A percentile compares a stretch with the other conserved stretches of the same genome.
phyloP scores from a whole-genome alignment of 768 basidiomycete genomes.

The Russula virescens region DNA sequence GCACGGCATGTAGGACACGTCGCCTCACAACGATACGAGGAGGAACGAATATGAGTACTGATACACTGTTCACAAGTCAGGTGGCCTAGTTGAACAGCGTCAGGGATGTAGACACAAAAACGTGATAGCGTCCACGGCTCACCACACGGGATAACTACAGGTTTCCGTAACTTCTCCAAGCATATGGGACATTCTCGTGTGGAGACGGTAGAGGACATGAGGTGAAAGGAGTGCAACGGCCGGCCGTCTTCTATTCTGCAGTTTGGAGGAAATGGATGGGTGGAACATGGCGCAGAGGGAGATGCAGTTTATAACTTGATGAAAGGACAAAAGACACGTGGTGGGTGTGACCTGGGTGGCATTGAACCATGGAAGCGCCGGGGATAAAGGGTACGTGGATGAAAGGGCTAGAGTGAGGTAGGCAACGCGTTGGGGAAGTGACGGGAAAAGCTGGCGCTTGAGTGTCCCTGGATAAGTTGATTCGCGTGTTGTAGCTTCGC shows the following conservation, averaged over 20 bases:
- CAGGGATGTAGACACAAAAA: not conserved
- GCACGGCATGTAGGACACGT: conserved; percentile 20
- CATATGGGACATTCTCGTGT: conserved; percentile 16
- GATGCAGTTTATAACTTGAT: too few relatives aligned
- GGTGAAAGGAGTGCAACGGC: not conserved
- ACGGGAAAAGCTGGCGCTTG: too few relatives aligned
- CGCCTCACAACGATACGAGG: not conserved
- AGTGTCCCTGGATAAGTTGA: not conserved
- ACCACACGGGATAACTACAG: conserved; percentile 22
- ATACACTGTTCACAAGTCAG: conserved; percentile 11
- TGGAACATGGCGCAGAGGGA: too few relatives aligned
- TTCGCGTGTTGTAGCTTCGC: too few relatives aligned
- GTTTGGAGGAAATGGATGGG: too few relatives aligned
- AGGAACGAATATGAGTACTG: not conserved
- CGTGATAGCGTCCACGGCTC: not conserved
- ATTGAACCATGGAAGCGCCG: too few relatives aligned
- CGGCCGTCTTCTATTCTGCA: too few relatives aligned
- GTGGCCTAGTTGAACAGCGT: conserved; percentile 2
- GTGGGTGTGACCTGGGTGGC: too few relatives aligned
- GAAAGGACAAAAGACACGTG: too few relatives aligned
- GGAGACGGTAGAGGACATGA: not conserved
- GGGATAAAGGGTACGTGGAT: too few relatives aligned
- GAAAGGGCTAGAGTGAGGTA: not conserved
- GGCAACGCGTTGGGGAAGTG: not conserved
- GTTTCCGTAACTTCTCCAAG: conserved; percentile 14